Conservation (phyloP, 2,329 filamentous ascomycete genomes). For the Colletotrichum agaves region DNA sequence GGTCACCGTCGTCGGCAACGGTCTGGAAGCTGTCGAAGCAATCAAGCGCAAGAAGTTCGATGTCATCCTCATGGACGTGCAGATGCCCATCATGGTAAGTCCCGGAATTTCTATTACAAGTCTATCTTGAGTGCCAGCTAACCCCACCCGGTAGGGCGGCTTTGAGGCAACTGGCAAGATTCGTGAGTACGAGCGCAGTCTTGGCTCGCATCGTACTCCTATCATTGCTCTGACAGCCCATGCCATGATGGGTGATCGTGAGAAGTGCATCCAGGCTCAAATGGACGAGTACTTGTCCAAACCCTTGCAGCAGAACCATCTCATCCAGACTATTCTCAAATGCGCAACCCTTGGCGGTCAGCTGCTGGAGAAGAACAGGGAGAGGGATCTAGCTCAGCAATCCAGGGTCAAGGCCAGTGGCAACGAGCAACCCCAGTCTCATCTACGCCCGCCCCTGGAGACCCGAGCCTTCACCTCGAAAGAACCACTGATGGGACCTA, state of each 20-base stretch:
- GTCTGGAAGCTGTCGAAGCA: constrained; percentile 91
- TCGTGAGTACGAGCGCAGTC: constrained; percentile 88
- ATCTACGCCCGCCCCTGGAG: constrained; percentile 57
- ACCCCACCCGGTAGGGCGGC: constrained; percentile 70
- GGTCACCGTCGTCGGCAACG: constrained; percentile 94
- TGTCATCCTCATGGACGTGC: constrained; percentile 98
- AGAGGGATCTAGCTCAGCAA: constrained; percentile 66
- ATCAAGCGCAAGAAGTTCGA: constrained; percentile 94
- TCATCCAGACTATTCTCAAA: constrained; percentile 97
- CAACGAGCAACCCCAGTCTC: constrained; percentile 49
- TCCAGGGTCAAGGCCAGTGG: constrained; percentile 58
- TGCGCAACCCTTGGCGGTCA: constrained; percentile 91
- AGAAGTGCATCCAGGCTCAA: constrained; percentile 97
- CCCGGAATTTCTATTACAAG: constrained; percentile 28
- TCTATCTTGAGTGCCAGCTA: constrained; percentile 30
- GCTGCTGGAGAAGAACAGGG: constrained; percentile 79
- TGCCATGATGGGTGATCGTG: constrained; percentile 97
- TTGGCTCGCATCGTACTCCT: constrained; percentile 84
- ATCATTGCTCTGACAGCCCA: constrained; percentile 98
- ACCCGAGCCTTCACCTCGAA: constrained; percentile 76
- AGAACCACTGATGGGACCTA: constrained; percentile 64
- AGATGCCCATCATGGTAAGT: constrained; percentile 98
- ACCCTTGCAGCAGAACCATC: constrained; percentile 93
- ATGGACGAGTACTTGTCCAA: constrained; percentile 99
- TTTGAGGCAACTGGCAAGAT: constrained; percentile 98